These are phyloP conservation scores for Musa acuminata DNA, from an alignment of 176 grass and related monocot genomes.

Conservation along the genomic window DNA sequence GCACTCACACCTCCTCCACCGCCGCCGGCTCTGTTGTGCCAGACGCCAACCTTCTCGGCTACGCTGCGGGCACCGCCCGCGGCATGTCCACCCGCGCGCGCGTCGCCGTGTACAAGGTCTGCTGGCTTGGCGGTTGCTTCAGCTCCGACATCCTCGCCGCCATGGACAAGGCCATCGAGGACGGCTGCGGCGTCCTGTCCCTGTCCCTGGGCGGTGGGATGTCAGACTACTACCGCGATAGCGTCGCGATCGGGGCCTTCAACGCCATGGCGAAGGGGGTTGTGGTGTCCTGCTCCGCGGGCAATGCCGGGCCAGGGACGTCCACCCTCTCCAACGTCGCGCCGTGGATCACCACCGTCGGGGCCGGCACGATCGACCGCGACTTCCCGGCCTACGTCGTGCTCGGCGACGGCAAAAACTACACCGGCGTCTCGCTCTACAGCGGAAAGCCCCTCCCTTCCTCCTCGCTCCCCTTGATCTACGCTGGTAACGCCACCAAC, in stretches of 20 bases:
- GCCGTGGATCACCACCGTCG: slow-evolving; percentile 80
- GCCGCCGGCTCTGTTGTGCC: slow-evolving; percentile 36
- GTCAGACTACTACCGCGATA: slow-evolving; percentile 64
- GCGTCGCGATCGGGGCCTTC: slow-evolving; percentile 78
- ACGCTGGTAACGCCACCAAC: slow-evolving; percentile 74
- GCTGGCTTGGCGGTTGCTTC: slow-evolving; percentile 82
- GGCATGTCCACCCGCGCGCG: slow-evolving; percentile 70
- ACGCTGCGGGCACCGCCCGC: slow-evolving; percentile 64
- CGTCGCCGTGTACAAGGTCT: slow-evolving; percentile 84
- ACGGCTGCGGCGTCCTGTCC: slow-evolving; percentile 74
- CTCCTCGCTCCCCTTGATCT: slow-evolving; percentile 36
- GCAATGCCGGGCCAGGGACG: slow-evolving; percentile 53
- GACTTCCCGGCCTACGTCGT: slow-evolving; percentile 84
- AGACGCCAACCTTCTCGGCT: slow-evolving; percentile 56
- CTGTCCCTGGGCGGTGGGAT: slow-evolving; percentile 75
- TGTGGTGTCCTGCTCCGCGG: slow-evolving; percentile 72
- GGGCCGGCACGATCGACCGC: slow-evolving; percentile 60
- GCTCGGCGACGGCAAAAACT: slow-evolving; percentile 72
- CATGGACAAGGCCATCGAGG: slow-evolving; percentile 62
- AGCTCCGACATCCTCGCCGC: slow-evolving; percentile 89
- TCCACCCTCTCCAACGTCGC: slow-evolving; percentile 72
- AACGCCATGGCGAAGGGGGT: slow-evolving; percentile 66
- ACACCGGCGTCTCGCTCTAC: slow-evolving; percentile 64
- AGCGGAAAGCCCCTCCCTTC: slow-evolving; percentile 42
- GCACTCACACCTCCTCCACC: slow-evolving; percentile 75